A percentile compares a stretch with the other conserved stretches of the same genome.
These are phyloP conservation scores for Fusarium compactum DNA, from an alignment of 2,329 filamentous ascomycete genomes.

Conservation along the genomic window DNA sequence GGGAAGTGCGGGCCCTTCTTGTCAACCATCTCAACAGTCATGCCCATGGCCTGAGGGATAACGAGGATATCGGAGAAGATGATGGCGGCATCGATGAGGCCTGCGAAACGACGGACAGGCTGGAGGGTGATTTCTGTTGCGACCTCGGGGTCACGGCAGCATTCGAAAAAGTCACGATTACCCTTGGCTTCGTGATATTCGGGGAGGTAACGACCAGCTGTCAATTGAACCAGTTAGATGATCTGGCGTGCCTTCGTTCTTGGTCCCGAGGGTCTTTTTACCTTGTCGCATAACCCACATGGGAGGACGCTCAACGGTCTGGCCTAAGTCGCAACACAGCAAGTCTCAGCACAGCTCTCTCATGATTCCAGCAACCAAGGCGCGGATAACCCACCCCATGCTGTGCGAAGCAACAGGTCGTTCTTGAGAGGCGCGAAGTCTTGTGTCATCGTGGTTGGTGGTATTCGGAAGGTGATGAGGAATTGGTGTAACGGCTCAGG, in stretches of 20 bases:
- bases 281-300: constrained; percentile 99
- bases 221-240: constrained; percentile 26
- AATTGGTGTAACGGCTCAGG: constrained; percentile 13
- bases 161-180: constrained; percentile 93
- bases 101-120: constrained; percentile 90
- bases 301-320: constrained; percentile 91
- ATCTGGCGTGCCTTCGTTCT: constrained; percentile 4
- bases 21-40: constrained; percentile 98
- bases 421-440: constrained; percentile 90
- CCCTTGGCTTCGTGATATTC: constrained; percentile 98
- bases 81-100: constrained; percentile 94
- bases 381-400: constrained; percentile 73
- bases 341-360: constrained; percentile 41
- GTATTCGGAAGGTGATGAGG: background rate
- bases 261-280: constrained; percentile 55
- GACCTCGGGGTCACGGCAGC: constrained; percentile 92
- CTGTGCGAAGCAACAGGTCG: constrained; percentile 89
- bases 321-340: constrained; percentile 65
- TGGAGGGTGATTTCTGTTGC: constrained; percentile 94
- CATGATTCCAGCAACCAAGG: constrained; percentile 18
- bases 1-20: constrained; percentile 98
- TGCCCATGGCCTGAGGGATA: constrained; percentile 97
- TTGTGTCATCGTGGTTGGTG: constrained; percentile 69
- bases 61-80: constrained; percentile 99
- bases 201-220: constrained; percentile 95